Conservation (phyloP, 75 land plant species). For the Ceratopteris richardii region DNA sequence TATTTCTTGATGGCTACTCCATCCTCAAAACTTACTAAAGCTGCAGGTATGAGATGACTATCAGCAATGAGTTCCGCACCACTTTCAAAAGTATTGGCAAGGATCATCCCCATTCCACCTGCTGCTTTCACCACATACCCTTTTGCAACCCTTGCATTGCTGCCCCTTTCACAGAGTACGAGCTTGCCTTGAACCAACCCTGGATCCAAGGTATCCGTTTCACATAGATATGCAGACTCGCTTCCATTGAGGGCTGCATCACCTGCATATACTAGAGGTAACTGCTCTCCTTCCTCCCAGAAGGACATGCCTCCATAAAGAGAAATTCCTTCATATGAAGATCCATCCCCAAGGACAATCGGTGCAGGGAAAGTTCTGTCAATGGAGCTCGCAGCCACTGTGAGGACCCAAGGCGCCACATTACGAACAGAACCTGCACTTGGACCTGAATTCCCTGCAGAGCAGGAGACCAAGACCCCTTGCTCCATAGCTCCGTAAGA, state of each 20-base stretch:
- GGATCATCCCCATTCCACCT: conserved; percentile 82
- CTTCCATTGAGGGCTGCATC: conserved; percentile 17
- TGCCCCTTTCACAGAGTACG: conserved; percentile 66
- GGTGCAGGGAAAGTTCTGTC: conserved; percentile 85
- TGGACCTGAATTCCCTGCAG: conserved; percentile 91
- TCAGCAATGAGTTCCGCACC: conserved; percentile 76
- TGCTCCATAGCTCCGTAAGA: conserved; percentile 65
- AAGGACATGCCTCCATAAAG: conserved; percentile 52
- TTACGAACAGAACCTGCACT: conserved; percentile 56
- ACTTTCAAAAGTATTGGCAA: conserved; percentile 51
- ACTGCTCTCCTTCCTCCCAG: conserved; percentile 9
- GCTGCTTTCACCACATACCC: conserved; percentile 17
- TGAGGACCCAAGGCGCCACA: conserved; percentile 89
- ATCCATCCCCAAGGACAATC: conserved; percentile 56
- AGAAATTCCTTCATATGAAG: conserved; percentile 47
- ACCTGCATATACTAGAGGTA: conserved; percentile 54
- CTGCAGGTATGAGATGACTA: conserved; percentile 57
- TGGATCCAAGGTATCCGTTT: conserved; percentile 61
- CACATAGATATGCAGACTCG: conserved; percentile 50
- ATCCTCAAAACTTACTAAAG: conserved; percentile 50
- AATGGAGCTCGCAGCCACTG: conserved; percentile 82
- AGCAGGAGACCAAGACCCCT: conserved; percentile 78
- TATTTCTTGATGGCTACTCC: conserved; percentile 47
- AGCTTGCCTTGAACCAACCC: conserved; percentile 47
- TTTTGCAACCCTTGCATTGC: conserved; percentile 53